Base-by-base conservation (phyloP, 73 alveolate species). In the Paramecium pentaurelia region DNA sequence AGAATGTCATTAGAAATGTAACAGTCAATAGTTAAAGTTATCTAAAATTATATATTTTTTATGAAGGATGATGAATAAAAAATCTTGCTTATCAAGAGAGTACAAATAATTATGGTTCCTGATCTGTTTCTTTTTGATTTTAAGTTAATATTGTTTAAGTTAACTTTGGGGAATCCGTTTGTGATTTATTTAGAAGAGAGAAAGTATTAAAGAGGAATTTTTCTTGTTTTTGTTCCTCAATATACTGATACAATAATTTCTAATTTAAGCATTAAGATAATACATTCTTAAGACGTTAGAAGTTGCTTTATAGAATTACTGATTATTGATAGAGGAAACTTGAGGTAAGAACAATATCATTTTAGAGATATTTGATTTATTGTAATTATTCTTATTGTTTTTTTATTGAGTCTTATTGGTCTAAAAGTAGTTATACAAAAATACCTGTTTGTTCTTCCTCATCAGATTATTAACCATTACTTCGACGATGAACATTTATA, bases 31-130 rank as follows among this genome's bases (percentile, higher is more conserved):
- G 6, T 40, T 7, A 40, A 54, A 54, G 70, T 54, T 54, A 18
- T 54, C 18, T 54, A 54, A 54, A 16, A 18, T 18, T 54, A 22
- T 18, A 54, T n/a, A 54, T 54, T 18, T 54, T 54, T 54, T n/a
- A 2, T 54, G 68, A 54, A 25, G 70, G 70, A 54, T 54, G 70
- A 25, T 16, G 22, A 12, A n/a, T 49, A 54, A 54, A 54, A 54
- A 54, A 54, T 54, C 70, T 54, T 68, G 84, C 20, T 68, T 27
- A 68, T 68, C 84, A 68, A 32, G 84, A 68, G 84, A 68, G 84
- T 68, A 68, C 84, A 68, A 68, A 68, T 68, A 68, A 34, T 28
- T 68, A 32, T 28, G 84, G 84, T 28, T 68, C 84, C 84, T 68
- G 47, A 34, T 28, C 47, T 28, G 40, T 32, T 28, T 28, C 47